Evolutionary conservation across 2,329 filamentous ascomycete species (phyloP).

Genomic region (Colletotrichum ledebouriae): DNA sequence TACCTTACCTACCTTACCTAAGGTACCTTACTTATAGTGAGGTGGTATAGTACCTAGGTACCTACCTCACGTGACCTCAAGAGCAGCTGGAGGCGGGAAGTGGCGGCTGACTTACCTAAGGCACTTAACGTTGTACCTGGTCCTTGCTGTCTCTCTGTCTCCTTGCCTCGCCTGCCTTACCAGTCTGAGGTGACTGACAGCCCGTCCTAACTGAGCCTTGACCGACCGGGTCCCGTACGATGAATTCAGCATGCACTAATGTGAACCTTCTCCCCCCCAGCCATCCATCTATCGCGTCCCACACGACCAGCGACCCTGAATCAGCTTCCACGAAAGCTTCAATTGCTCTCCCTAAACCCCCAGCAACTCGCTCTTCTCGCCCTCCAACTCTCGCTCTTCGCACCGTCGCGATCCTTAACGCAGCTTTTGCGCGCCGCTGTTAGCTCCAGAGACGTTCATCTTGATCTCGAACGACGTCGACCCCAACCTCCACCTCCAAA

Average conservation of each 20-base stretch:
- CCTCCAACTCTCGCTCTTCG: background rate
- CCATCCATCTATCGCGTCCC: slow-evolving; percentile 17
- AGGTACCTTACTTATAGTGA: too few relatives aligned
- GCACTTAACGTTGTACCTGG: background rate
- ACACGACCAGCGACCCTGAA: slow-evolving; percentile 13
- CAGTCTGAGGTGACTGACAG: slow-evolving; percentile 15
- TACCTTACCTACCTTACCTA: too few relatives aligned
- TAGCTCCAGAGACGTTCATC: slow-evolving; percentile 23
- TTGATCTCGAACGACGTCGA: background rate
- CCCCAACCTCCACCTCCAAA: background rate
- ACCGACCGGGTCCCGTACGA: background rate
- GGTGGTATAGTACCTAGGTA: too few relatives aligned
- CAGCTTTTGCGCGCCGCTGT: slow-evolving; percentile 27
- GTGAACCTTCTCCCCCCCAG: slow-evolving; percentile 6
- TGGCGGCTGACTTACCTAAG: slow-evolving; percentile 18
- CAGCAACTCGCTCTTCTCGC: background rate
- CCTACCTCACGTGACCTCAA: too few relatives aligned
- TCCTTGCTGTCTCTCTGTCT: slow-evolving; percentile 4
- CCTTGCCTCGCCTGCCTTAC: slow-evolving; percentile 24
- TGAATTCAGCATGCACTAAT: slow-evolving; percentile 8
- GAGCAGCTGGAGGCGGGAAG: slow-evolving; percentile 5
- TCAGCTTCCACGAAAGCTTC: slow-evolving; percentile 19
- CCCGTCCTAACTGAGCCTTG: background rate
- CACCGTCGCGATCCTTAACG: slow-evolving; percentile 18
- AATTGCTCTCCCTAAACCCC: slow-evolving; percentile 16